phyloP scores from a whole-genome alignment of 805 yeast genomes.

The Priceomyces haplophilus region DNA sequence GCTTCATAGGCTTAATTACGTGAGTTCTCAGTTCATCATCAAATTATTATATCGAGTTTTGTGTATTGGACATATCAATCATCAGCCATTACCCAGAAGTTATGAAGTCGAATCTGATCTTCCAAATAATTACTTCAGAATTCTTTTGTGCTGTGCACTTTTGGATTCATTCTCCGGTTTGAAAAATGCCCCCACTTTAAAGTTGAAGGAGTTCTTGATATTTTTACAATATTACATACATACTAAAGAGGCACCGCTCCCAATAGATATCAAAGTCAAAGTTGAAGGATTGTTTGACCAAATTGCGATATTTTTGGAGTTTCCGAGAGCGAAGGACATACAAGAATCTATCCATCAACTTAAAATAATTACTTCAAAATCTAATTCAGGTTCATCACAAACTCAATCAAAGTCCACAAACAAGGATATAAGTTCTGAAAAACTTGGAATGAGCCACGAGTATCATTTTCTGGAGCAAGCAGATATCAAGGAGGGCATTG shows the following conservation, averaged over 20 bases:
- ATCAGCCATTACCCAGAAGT: constrained; percentile 52
- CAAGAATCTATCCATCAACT: constrained; percentile 45
- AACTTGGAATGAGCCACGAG: too few relatives aligned
- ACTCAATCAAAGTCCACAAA: too few relatives aligned
- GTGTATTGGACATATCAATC: constrained; percentile 62
- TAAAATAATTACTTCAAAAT: constrained; percentile 21
- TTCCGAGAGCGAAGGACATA: constrained; percentile 34
- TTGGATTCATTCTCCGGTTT: constrained; percentile 17
- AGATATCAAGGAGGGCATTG: too few relatives aligned
- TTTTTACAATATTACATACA: constrained; percentile 71
- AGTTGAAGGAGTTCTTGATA: constrained; percentile 36
- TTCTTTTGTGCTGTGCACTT: constrained; percentile 46
- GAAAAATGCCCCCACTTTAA: background rate
- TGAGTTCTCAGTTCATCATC: constrained; percentile 45
- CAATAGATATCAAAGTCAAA: constrained; percentile 57
- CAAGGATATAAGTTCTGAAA: too few relatives aligned
- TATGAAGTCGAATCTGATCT: constrained; percentile 50
- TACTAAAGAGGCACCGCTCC: constrained; percentile 60
- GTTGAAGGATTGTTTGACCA: constrained; percentile 43
- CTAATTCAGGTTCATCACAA: background rate
- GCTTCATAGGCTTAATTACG: constrained; percentile 46
- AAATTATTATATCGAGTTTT: constrained; percentile 56
- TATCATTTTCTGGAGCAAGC: too few relatives aligned
- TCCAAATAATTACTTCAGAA: constrained; percentile 68
- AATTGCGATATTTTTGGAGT: constrained; percentile 24